A percentile compares a stretch with the other conserved stretches of the same genome.
phyloP scores from a whole-genome alignment of 2,329 filamentous ascomycete genomes.

The Capronia americana region DNA sequence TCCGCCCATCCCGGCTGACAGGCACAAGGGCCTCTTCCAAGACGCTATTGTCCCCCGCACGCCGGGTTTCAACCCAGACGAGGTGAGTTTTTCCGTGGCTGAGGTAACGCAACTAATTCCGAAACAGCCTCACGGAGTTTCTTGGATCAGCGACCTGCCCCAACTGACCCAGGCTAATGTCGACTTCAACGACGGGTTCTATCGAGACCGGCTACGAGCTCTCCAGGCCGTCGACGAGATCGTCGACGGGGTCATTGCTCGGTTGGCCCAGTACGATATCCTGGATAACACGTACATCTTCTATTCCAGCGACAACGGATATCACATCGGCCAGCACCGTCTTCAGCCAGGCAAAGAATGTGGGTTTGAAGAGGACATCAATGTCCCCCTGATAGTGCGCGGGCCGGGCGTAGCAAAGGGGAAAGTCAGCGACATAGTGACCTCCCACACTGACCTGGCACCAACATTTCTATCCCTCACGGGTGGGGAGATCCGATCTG shows the following conservation, averaged over 20 bases:
- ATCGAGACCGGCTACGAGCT: constrained; percentile 57
- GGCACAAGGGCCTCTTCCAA: constrained; percentile 68
- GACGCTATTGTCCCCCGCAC: constrained; percentile 66
- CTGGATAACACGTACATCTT: constrained; percentile 66
- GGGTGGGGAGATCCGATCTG: constrained; percentile 45
- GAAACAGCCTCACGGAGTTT: constrained; percentile 51
- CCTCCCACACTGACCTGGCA: constrained; percentile 68
- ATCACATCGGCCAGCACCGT: constrained; percentile 66
- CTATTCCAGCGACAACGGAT: constrained; percentile 67
- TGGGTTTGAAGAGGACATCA: constrained; percentile 65
- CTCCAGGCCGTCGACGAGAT: constrained; percentile 63
- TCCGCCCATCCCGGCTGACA: constrained; percentile 63
- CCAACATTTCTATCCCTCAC: constrained; percentile 61
- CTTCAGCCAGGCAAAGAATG: constrained; percentile 65
- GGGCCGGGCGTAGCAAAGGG: constrained; percentile 62
- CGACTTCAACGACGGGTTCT: constrained; percentile 61
- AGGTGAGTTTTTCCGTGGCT: constrained; percentile 44
- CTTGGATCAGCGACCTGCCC: constrained; percentile 54
- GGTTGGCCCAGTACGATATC: constrained; percentile 50
- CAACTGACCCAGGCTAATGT: constrained; percentile 55
- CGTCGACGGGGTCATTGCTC: constrained; percentile 54
- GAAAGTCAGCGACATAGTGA: constrained; percentile 55
- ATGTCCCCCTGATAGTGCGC: constrained; percentile 65
- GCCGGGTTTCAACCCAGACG: constrained; percentile 69
- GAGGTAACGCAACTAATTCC: neutral